A percentile compares a stretch with the other conserved stretches of the same genome.
Conservation (phyloP, 768 basidiomycete species). For the Dendrothele bispora region DNA sequence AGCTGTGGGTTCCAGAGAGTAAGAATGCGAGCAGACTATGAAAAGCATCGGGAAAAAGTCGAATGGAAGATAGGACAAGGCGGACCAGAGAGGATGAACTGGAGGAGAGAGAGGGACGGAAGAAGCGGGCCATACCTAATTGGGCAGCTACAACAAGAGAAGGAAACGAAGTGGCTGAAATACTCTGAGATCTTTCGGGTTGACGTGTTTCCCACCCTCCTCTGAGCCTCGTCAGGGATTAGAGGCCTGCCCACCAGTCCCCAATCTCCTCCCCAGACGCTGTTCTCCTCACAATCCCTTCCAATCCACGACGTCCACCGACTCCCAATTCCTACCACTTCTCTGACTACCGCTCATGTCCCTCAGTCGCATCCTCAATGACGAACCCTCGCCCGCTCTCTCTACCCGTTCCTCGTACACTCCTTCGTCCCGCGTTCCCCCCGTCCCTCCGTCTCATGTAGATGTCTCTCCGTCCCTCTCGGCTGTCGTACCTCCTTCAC, state of each 20-base stretch:
- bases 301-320: no score
- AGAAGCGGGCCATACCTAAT: conserved; percentile 3
- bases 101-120: not conserved
- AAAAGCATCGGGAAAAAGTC: not conserved
- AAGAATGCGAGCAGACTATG: not conserved
- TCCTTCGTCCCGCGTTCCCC: conserved; percentile 20
- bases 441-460: conserved; percentile 3
- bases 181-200: no score
- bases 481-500: conserved; percentile 5
- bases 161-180: no score
- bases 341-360: conserved; percentile 50
- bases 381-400: conserved; percentile 53
- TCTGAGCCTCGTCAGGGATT: no score
- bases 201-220: no score
- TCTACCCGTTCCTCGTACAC: conserved; percentile 31
- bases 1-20: not conserved
- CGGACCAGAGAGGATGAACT: not conserved
- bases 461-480: conserved; percentile 5
- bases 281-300: no score
- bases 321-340: no score
- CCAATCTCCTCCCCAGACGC: no score
- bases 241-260: no score
- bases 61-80: not conserved
- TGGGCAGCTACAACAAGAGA: no score
- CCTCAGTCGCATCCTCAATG: conserved; percentile 77